A percentile compares a stretch with the other conserved stretches of the same genome.
Evolutionary conservation across 441 rosid species (phyloP).

Genomic region (Syzygium syzygioides): DNA sequence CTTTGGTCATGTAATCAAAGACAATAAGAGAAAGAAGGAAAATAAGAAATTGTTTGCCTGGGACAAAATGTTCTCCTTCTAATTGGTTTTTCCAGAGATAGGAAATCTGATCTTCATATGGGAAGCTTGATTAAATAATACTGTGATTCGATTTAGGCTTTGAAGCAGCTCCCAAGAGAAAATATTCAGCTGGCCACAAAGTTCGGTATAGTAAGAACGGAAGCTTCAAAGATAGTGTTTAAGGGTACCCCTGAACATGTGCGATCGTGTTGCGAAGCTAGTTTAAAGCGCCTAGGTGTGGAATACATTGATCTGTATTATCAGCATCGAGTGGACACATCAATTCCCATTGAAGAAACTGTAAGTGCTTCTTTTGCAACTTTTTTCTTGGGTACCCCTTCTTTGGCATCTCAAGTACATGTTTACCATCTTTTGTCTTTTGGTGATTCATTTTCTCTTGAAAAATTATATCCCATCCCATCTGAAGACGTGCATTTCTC

Average conservation of each 20-base stretch:
- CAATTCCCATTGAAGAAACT: slow-evolving; percentile 44
- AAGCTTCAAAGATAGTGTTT: slow-evolving; percentile 1
- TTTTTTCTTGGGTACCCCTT: neutral
- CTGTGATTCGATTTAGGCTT: slow-evolving; percentile 28
- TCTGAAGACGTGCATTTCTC: neutral
- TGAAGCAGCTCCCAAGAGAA: slow-evolving; percentile 52
- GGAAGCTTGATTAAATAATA: neutral
- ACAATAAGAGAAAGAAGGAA: neutral
- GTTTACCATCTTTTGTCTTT: neutral
- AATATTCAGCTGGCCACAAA: slow-evolving; percentile 52
- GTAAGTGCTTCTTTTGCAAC: slow-evolving; percentile 14
- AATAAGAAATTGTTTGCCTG: neutral
- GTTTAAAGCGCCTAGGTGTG: slow-evolving; percentile 42
- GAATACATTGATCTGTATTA: slow-evolving; percentile 37
- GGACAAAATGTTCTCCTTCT: neutral
- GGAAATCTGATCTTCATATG: neutral
- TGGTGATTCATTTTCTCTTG: neutral
- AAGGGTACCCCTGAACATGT: slow-evolving; percentile 49
- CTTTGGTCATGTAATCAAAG: neutral
- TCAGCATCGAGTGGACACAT: slow-evolving; percentile 36
- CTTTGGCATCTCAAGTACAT: neutral
- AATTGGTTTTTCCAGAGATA: neutral
- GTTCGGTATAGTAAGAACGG: slow-evolving; percentile 29
- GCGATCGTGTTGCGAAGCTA: slow-evolving; percentile 41
- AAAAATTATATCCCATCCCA: neutral